Conservation (phyloP, 1,284 basidiomycete species). For the Melampsora abietis-canadensis region DNA sequence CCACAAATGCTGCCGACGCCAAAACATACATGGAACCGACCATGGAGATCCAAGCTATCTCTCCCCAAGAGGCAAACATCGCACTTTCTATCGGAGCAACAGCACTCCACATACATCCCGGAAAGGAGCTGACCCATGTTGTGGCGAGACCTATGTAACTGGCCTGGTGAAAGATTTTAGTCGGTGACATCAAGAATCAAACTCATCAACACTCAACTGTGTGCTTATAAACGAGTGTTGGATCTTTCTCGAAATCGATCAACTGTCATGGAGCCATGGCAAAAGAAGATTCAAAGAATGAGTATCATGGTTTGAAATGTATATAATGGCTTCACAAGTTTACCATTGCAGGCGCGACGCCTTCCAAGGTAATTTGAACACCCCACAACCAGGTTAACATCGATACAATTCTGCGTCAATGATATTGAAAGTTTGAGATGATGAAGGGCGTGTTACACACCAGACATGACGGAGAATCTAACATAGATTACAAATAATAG, state of each 20-base stretch:
- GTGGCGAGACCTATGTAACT: constrained; percentile 32
- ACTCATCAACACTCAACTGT: constrained; percentile 2
- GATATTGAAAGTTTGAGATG: background rate
- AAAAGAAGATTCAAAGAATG: background rate
- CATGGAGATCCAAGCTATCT: constrained; percentile 37
- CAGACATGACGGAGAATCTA: constrained; percentile 35
- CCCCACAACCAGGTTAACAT: background rate
- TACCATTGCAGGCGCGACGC: constrained; percentile 41
- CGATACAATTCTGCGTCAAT: background rate
- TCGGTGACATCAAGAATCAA: background rate
- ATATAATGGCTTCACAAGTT: background rate
- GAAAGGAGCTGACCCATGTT: constrained; percentile 41
- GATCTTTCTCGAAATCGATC: constrained; percentile 44
- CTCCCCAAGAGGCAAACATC: constrained; percentile 35
- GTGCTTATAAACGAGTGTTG: constrained; percentile 22
- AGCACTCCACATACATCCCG: constrained; percentile 37
- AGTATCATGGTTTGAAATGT: background rate
- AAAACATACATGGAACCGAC: constrained; percentile 36
- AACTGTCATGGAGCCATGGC: constrained; percentile 10
- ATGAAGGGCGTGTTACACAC: background rate
- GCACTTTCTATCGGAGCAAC: constrained; percentile 11
- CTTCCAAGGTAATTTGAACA: background rate
- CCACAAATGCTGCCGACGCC: constrained; percentile 25
- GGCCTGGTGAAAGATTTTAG: constrained; percentile 9
- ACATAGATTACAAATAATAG: background rate